Percentiles rank a stretch among this genome's conserved stretches.
phyloP scores from a whole-genome alignment of 352 stramenopile species.

The Pythium insidiosum region DNA sequence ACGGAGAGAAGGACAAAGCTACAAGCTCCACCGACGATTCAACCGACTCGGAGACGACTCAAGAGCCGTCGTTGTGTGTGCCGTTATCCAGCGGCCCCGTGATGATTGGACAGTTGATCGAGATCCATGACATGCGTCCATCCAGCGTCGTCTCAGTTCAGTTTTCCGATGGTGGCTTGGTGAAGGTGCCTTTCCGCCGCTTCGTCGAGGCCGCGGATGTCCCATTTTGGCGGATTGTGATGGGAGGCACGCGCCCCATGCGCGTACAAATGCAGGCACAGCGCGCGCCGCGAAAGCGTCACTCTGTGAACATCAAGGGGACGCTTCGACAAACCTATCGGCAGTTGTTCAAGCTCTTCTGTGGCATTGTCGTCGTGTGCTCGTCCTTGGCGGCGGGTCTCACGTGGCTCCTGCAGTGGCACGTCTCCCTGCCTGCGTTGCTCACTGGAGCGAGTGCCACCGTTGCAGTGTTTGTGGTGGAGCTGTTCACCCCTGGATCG shows the following conservation, averaged over 20 bases:
- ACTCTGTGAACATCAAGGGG: constrained; percentile 23
- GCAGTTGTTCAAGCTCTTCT: constrained; percentile 56
- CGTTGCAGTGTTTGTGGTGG: constrained; percentile 41
- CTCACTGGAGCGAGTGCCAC: constrained; percentile 34
- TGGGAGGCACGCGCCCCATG: constrained; percentile 40
- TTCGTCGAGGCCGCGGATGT: constrained; percentile 32
- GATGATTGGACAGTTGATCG: constrained; percentile 26
- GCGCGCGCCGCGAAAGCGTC: constrained; percentile 16
- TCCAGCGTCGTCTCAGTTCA: constrained; percentile 39
- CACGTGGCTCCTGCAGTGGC: constrained; percentile 36
- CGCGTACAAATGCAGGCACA: constrained; percentile 39
- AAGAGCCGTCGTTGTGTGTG: constrained; percentile 7
- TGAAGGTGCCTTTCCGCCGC: constrained; percentile 36
- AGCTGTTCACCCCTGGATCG: constrained; percentile 43
- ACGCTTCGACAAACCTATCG: constrained; percentile 50
- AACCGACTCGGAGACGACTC: not conserved
- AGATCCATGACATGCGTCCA: constrained; percentile 31
- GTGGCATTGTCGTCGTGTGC: constrained; percentile 46
- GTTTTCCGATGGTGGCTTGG: constrained; percentile 47
- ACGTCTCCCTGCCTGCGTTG: constrained; percentile 43
- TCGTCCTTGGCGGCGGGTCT: constrained; percentile 34
- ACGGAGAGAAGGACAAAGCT: not conserved
- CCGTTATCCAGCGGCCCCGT: constrained; percentile 16
- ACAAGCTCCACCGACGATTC: not conserved
- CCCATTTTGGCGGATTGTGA: constrained; percentile 47